A percentile compares a stretch with the other conserved stretches of the same genome.
Evolutionary conservation across 176 grass and related monocot genomes (phyloP).

Genomic region (Metroxylon sagu): DNA sequence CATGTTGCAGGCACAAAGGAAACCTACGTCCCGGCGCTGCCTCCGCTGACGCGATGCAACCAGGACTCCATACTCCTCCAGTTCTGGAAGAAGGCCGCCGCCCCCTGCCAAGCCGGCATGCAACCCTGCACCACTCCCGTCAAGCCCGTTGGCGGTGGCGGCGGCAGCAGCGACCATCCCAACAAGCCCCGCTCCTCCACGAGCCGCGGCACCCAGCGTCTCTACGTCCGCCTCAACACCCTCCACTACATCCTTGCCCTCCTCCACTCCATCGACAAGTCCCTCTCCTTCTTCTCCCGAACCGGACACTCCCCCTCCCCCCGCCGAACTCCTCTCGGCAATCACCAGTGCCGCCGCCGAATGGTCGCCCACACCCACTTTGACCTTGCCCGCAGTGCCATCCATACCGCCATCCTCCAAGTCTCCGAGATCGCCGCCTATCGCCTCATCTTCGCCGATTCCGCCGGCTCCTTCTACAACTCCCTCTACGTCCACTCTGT

Average conservation of each 20-base stretch:
- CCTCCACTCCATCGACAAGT: slow-evolving; percentile 43
- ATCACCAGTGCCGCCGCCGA: background rate
- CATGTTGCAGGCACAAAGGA: slow-evolving; percentile 34
- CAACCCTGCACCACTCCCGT: slow-evolving; percentile 6
- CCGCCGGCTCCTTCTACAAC: slow-evolving; percentile 29
- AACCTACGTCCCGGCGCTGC: slow-evolving; percentile 35
- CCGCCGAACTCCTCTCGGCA: background rate
- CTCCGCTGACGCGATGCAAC: slow-evolving; percentile 57
- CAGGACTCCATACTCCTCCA: slow-evolving; percentile 57
- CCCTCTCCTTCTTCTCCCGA: slow-evolving; percentile 28
- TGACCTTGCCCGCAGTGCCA: slow-evolving; percentile 28
- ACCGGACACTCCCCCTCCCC: slow-evolving; percentile 10
- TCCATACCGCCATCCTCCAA: slow-evolving; percentile 34
- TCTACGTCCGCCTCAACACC: slow-evolving; percentile 58
- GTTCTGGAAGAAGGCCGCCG: slow-evolving; percentile 52
- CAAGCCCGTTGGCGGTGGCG: slow-evolving; percentile 2
- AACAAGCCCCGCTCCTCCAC: slow-evolving; percentile 20
- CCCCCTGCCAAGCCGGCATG: slow-evolving; percentile 20
- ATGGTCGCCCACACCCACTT: slow-evolving; percentile 17
- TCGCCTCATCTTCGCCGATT: slow-evolving; percentile 62
- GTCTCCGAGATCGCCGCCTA: slow-evolving; percentile 46
- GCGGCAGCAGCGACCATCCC: slow-evolving; percentile 12
- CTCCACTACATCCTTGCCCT: slow-evolving; percentile 47
- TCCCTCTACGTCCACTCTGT: slow-evolving; percentile 41
- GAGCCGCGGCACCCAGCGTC: slow-evolving; percentile 40